Conservation (phyloP, 495 filamentous ascomycete genomes). For the Monascus purpureus region DNA sequence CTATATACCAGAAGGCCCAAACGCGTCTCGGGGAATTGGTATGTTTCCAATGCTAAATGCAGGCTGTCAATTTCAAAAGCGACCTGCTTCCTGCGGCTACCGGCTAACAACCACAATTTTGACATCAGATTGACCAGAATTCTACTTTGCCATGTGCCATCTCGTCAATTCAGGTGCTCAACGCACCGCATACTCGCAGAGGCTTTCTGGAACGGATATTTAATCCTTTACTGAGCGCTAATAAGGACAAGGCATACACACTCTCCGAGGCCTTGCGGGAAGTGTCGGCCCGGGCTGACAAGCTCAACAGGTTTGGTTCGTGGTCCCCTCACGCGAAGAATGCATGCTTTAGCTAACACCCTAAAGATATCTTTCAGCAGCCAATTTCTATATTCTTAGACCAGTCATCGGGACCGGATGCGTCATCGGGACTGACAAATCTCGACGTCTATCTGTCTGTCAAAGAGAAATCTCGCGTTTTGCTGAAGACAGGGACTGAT, state of each 20-base stretch:
- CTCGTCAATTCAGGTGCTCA: conserved; percentile 65
- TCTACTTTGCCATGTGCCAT: conserved; percentile 69
- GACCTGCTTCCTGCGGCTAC: conserved; percentile 2
- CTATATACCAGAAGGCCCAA: conserved; percentile 54
- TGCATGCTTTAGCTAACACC: not conserved
- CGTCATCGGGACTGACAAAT: conserved; percentile 45
- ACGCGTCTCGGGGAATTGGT: conserved; percentile 42
- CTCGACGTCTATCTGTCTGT: conserved; percentile 65
- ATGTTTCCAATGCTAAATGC: too few species aligned
- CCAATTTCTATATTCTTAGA: conserved; percentile 71
- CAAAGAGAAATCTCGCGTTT: conserved; percentile 62
- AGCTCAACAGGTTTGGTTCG: conserved; percentile 69
- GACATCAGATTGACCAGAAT: conserved; percentile 63
- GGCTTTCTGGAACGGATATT: conserved; percentile 69
- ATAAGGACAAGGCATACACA: conserved; percentile 53
- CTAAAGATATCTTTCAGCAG: conserved; percentile 64
- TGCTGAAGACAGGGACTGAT: conserved; percentile 84
- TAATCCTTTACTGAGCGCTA: conserved; percentile 57
- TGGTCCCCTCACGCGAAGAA: not conserved
- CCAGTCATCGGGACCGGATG: conserved; percentile 44
- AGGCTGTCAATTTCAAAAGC: too few species aligned
- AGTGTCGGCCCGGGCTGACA: conserved; percentile 50
- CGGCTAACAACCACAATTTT: conserved; percentile 5
- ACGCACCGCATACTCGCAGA: conserved; percentile 61
- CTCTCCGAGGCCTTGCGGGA: conserved; percentile 61